Evolutionary conservation across 306 rosid genomes (phyloP).

Genomic region (Cicer arietinum): DNA sequence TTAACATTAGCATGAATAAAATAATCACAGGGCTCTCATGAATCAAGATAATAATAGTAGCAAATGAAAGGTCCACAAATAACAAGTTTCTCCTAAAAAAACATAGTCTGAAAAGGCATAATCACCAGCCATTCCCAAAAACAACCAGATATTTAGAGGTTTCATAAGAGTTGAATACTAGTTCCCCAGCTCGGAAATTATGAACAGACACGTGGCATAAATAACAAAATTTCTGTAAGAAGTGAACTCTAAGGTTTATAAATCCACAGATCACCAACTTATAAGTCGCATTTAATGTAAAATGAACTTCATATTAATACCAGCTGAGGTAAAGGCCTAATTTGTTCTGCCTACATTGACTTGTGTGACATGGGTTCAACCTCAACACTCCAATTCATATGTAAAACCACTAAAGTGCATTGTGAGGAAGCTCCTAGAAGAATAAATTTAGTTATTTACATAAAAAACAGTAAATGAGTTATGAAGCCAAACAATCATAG

Average conservation of each 20-base stretch:
- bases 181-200: conserved; percentile 21
- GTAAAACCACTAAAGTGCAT: conserved; percentile 20
- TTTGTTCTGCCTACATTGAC: conserved; percentile 3
- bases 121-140: conserved; percentile 26
- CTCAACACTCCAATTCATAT: conserved; percentile 2
- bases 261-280: conserved; percentile 17
- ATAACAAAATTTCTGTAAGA: conserved; percentile 3
- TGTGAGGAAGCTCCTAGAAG: conserved; percentile 22
- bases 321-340: conserved; percentile 25
- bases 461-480: conserved; percentile 13
- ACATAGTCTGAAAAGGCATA: not conserved
- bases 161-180: conserved; percentile 16
- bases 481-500: conserved; percentile 12
- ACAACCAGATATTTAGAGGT: not conserved
- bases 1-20: conserved; percentile 41
- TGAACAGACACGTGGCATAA: not conserved
- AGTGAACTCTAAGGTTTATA: conserved; percentile 28
- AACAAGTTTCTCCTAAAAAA: not conserved
- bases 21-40: conserved; percentile 13
- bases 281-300: not conserved
- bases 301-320: conserved; percentile 11
- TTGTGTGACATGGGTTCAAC: conserved; percentile 15
- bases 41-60: conserved; percentile 26
- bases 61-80: conserved; percentile 18
- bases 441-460: conserved; percentile 9